Evolutionary conservation across 1,284 basidiomycete genomes (phyloP).

Genomic region (Mrakiaceae sp.): DNA sequence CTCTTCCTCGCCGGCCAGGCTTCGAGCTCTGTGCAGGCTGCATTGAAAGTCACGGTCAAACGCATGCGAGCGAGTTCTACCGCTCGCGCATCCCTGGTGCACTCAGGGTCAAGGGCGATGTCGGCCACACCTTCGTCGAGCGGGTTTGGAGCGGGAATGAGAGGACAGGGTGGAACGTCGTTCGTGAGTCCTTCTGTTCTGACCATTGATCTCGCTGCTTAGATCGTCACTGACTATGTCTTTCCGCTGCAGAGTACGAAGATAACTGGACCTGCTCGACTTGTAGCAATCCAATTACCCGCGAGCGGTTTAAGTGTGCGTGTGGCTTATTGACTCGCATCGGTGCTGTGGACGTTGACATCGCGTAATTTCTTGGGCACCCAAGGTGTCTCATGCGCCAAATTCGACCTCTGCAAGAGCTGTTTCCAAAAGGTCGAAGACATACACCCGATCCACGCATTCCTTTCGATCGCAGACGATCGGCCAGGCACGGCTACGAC

Average conservation of each 20-base stretch:
- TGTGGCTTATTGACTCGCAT: conserved; percentile 2
- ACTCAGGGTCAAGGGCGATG: conserved; percentile 37
- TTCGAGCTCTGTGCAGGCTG: conserved; percentile 74
- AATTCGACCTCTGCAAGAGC: conserved; percentile 59
- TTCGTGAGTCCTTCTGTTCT: conserved; percentile 47
- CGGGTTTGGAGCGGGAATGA: conserved; percentile 57
- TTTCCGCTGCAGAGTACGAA: conserved; percentile 36
- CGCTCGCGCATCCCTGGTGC: neutral
- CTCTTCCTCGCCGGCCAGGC: conserved; percentile 34
- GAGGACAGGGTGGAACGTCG: conserved; percentile 61
- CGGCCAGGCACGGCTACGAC: conserved; percentile 16
- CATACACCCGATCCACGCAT: conserved; percentile 74
- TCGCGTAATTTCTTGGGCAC: neutral
- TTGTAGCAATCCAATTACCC: conserved; percentile 50
- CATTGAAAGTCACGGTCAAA: conserved; percentile 60
- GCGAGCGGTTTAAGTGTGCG: conserved; percentile 64
- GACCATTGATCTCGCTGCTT: neutral
- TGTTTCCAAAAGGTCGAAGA: conserved; percentile 53
- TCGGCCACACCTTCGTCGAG: conserved; percentile 71
- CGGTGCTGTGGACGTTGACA: neutral
- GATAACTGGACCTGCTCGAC: conserved; percentile 63
- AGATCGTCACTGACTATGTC: neutral
- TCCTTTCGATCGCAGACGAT: conserved; percentile 59
- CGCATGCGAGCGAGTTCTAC: conserved; percentile 45
- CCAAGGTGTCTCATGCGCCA: conserved; percentile 51